Conservation (phyloP, 2,329 filamentous ascomycete species). For the Ambrosiella cleistominuta region DNA sequence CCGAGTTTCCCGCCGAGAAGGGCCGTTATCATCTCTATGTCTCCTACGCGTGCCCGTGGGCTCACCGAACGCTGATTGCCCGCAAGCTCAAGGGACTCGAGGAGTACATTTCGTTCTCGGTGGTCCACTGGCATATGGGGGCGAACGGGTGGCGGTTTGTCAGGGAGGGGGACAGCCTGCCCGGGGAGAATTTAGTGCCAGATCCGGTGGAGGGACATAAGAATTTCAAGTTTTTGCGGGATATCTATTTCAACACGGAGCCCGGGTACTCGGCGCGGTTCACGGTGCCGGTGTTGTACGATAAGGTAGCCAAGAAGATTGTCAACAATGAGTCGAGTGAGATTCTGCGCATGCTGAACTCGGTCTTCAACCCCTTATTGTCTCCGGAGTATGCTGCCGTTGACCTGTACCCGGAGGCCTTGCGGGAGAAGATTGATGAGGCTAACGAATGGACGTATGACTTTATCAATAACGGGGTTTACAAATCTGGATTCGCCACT, state of each 20-base stretch:
- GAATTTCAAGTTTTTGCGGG: constrained; percentile 48
- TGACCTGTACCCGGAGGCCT: constrained; percentile 47
- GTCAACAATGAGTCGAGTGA: constrained; percentile 87
- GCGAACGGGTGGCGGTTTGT: constrained; percentile 61
- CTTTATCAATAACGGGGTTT: constrained; percentile 53
- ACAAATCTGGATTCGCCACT: constrained; percentile 68
- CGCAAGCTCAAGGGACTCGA: constrained; percentile 84
- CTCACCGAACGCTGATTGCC: constrained; percentile 72
- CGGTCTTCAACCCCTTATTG: constrained; percentile 54
- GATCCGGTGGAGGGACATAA: constrained; percentile 55
- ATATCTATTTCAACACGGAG: constrained; percentile 65
- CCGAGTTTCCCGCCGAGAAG: constrained; percentile 69
- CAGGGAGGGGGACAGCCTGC: constrained; percentile 37
- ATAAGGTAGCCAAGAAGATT: constrained; percentile 56
- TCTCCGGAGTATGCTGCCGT: constrained; percentile 40
- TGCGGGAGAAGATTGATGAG: constrained; percentile 55
- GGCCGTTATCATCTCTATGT: constrained; percentile 89
- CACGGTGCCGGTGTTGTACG: constrained; percentile 75
- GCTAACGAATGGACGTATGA: constrained; percentile 69
- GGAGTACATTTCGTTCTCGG: constrained; percentile 58
- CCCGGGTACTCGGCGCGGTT: constrained; percentile 60
- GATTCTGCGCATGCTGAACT: constrained; percentile 80
- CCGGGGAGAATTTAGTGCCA: constrained; percentile 45
- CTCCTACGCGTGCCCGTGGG: constrained; percentile 90
- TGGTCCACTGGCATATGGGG: constrained; percentile 83